Conservation (phyloP, 805 yeast genomes). For the Candida germanica region DNA sequence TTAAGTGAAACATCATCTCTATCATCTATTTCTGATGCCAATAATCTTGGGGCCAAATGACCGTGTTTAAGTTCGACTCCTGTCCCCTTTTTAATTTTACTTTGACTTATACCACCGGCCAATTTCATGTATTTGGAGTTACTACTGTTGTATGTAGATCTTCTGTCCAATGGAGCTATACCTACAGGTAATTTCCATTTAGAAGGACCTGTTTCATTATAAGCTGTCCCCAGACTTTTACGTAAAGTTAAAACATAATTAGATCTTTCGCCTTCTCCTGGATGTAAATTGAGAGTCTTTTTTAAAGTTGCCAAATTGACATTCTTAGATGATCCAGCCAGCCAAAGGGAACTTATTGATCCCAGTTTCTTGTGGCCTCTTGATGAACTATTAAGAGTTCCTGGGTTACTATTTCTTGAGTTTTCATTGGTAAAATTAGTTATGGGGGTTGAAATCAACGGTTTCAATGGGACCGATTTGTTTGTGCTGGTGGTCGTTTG, state of each 20-base stretch:
- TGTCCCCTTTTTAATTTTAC: conserved; percentile 32
- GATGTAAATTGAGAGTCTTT: conserved; percentile 31
- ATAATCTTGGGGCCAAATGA: conserved; percentile 57
- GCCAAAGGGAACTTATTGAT: conserved; percentile 35
- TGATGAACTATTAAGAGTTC: neutral
- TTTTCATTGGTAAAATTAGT: conserved; percentile 8
- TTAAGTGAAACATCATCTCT: conserved; percentile 34
- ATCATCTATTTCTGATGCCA: conserved; percentile 76
- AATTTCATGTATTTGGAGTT: conserved; percentile 28
- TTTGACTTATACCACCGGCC: conserved; percentile 22
- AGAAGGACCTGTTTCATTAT: conserved; percentile 44
- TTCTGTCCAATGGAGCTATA: conserved; percentile 44
- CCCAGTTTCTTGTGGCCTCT: conserved; percentile 15
- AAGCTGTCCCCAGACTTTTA: conserved; percentile 46
- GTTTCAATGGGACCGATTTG: conserved; percentile 9
- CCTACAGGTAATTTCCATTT: conserved; percentile 55
- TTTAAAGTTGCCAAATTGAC: conserved; percentile 38
- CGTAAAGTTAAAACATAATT: conserved; percentile 46
- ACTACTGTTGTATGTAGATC: conserved; percentile 20
- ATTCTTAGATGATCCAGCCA: conserved; percentile 30
- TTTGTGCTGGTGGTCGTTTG: conserved; percentile 9
- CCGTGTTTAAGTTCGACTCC: conserved; percentile 62
- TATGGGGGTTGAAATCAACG: conserved; percentile 15
- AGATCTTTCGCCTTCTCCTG: conserved; percentile 52
- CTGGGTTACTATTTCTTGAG: conserved; percentile 1